Base-by-base conservation (phyloP, 495 filamentous ascomycete species). In the Bryoglossum gracile region DNA sequence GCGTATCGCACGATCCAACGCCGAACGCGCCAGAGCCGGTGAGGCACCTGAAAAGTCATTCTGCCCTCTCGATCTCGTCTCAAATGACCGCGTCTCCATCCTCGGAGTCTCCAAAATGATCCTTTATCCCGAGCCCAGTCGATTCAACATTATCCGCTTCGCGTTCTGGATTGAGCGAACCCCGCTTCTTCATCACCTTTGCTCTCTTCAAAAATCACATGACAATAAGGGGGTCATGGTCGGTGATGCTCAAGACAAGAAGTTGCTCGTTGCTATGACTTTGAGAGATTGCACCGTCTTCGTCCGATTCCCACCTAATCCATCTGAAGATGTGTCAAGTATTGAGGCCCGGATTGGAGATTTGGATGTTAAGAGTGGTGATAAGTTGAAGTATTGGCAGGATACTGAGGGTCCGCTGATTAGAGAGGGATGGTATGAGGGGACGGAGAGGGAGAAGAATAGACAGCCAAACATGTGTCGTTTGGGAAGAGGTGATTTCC, bases 241-340 rank as follows among this genome's bases (percentile, higher is more conserved):
- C n/a, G 61, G 54, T 0, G 50, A 66, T 19, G 48, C 61, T 0
- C 52, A 58, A 13, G 24, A 53, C 45, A 51, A 58, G 16, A 47
- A 46, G 2, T 68, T 68, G 3, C 39, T 35, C 1, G 43, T 72
- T 2, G 86, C 87, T 13, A 96, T 95, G 90, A 94, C 90, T 18
- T 55, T 96, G 42, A 68, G 91, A 40, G 91, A 98, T 65, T 90
- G 89, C 62, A 89, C 86, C 0, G 72, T 92, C 50, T 96, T 85
- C 61, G 18, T 61, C 1, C 47, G 45, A 6, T 30, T 53, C 8
- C 28, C 21, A n/a, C 13, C 13, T 22, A 25, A 34, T 10, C n/a
- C n/a, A n/a, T n/a, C n/a, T n/a, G 43, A 30, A 77, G 67, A 74
- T 87, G 55, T 66, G 67, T 43, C 17, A 4, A 54, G 24, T 47